Base-by-base conservation (phyloP, 2,329 filamentous ascomycete genomes). In the Neocatenulostroma microsporum region DNA sequence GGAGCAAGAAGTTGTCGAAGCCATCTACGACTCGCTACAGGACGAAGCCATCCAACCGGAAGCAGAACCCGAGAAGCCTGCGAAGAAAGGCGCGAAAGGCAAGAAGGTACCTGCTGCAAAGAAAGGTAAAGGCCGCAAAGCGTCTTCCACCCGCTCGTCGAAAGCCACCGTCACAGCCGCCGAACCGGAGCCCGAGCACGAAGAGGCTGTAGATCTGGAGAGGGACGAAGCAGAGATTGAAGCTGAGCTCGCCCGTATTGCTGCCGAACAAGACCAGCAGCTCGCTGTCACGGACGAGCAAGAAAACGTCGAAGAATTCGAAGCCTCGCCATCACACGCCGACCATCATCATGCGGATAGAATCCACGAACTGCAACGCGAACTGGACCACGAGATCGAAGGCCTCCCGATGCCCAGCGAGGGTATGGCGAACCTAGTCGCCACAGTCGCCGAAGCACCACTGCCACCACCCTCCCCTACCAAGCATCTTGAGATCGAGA, bases 271-370 rank as follows among this genome's bases (percentile, higher is more conserved):
- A 21, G 24, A 28, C 5, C 6, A 27, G 33, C 17, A 37, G 15
- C 35, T 34, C 5, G 41, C 44, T 20, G 34, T 54, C 2, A 38
- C 47, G 33, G 31, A 33, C 7, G 52, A 56, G 34, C 55, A 57
- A 30, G 54, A 55, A 18, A 42, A 45, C 12, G 28, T 39, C 34
- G 53, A 63, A 51, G 53, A 67, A 53, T 56, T 49, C 45, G 56
- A 60, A 34, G 48, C 53, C 0, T 54, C 59, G 12, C 58, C 59
- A 7, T 54, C 51, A 4, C 38, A 42, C n/a, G 29, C 38, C 50
- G 13, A 15, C 4, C 28, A 30, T 17, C 5, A 12, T 11, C 42
- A 46, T 25, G 30, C 40, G 28, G 39, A 33, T 13, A 43, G 45
- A 39, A 34, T 52, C 28, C 47, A 45, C 21, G 39, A 41, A 27